Conservation (phyloP, 1,284 basidiomycete species). For the Fomitopsis pinicola region DNA sequence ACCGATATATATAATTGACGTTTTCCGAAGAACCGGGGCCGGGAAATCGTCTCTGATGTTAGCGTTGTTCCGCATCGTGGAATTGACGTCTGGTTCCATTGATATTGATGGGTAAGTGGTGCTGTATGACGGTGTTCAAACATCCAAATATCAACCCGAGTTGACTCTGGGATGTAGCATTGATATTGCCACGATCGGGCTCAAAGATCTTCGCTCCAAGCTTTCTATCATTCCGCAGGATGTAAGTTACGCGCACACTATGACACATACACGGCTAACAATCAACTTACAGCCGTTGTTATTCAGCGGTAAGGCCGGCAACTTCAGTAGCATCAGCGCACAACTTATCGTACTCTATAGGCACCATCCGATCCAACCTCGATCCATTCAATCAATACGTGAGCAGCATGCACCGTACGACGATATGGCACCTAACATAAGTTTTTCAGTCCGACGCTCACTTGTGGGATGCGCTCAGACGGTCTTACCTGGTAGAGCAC, state of each 20-base stretch:
- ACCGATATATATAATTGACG: not conserved
- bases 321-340: not conserved
- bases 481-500: conserved; percentile 69
- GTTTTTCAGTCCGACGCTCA: conserved; percentile 64
- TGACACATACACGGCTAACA: not conserved
- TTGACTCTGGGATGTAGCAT: conserved; percentile 26
- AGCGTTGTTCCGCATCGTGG: conserved; percentile 43
- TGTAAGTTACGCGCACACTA: conserved; percentile 20
- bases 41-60: conserved; percentile 68
- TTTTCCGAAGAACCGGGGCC: conserved; percentile 56
- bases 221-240: conserved; percentile 93
- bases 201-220: conserved; percentile 58
- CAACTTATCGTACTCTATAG: not conserved
- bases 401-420: not conserved
- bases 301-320: conserved; percentile 16
- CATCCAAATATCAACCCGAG: not conserved
- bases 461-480: conserved; percentile 80
- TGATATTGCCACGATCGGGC: conserved; percentile 64
- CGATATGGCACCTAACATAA: conserved; percentile 24
- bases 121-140: too few relatives aligned
- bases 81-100: conserved; percentile 63
- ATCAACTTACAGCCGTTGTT: conserved; percentile 15
- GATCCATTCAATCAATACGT: conserved; percentile 24
- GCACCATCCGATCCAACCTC: conserved; percentile 21
- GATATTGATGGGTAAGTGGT: conserved; percentile 45